A percentile compares a stretch with the other conserved stretches of the same genome.
phyloP scores from a whole-genome alignment of 805 yeast species.

The Nakazawaea wickerhamii region DNA sequence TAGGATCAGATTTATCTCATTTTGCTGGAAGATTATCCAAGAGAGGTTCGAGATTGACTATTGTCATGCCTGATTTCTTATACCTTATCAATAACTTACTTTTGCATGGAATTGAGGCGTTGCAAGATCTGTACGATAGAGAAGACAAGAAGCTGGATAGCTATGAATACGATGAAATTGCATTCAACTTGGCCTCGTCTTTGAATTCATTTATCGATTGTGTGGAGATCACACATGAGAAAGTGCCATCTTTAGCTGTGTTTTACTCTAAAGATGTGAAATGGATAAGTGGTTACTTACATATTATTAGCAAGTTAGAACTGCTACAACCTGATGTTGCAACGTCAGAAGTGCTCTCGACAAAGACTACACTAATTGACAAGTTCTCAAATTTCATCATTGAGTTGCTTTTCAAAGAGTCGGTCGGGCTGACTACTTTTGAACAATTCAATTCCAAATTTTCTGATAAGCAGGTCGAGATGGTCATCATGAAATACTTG shows the following conservation, averaged over 20 bases:
- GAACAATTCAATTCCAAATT: not conserved
- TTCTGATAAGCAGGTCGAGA: not conserved
- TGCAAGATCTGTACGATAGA: not conserved
- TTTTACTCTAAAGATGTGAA: conserved; percentile 5
- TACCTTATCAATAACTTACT: conserved; percentile 17
- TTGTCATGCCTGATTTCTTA: conserved; percentile 41
- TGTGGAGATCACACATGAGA: conserved; percentile 9
- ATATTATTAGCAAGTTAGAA: not conserved
- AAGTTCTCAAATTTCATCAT: conserved; percentile 4
- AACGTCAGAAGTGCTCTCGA: not conserved
- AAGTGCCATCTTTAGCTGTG: conserved; percentile 10
- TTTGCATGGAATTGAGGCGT: conserved; percentile 10
- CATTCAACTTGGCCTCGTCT: conserved; percentile 7
- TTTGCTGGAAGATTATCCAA: conserved; percentile 16
- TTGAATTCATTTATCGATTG: conserved; percentile 11
- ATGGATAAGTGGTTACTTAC: conserved; percentile 7
- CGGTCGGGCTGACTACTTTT: not conserved
- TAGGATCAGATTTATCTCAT: conserved; percentile 13
- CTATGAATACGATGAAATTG: not conserved
- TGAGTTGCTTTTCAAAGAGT: conserved; percentile 6
- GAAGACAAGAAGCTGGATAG: not conserved
- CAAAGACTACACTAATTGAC: not conserved
- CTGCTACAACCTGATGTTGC: not conserved
- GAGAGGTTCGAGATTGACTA: conserved; percentile 15
- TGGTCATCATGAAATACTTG: conserved; percentile 9